A percentile compares a stretch with the other conserved stretches of the same genome.
Evolutionary conservation across 345 rosid genomes (phyloP).

Genomic region (Garcia nutans): DNA sequence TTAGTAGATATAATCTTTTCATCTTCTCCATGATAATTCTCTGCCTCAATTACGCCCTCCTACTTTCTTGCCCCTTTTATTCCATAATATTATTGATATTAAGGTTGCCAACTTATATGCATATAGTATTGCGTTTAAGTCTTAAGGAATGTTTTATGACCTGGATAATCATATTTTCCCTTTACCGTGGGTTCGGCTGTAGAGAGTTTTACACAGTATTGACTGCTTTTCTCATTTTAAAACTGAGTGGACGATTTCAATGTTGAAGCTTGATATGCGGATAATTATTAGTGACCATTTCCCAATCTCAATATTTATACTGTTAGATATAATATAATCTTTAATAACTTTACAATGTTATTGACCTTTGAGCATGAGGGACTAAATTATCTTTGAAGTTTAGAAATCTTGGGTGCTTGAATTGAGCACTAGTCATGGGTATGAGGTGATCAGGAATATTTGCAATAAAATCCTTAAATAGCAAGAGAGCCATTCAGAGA

Average conservation of each 20-base stretch:
- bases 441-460: no score
- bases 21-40: neutral
- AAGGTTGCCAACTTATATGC: no score
- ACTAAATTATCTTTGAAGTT: neutral
- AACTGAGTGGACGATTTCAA: neutral
- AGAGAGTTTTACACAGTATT: no score
- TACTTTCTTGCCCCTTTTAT: neutral
- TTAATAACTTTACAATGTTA: neutral
- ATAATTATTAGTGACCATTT: neutral
- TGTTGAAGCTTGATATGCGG: neutral
- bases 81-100: no score
- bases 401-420: neutral
- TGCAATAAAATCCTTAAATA: neutral
- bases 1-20: conserved; percentile 33
- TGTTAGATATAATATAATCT: neutral
- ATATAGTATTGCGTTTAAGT: neutral
- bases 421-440: neutral
- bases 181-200: no score
- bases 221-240: neutral
- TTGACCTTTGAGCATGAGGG: neutral
- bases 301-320: neutral
- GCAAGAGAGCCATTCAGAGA: neutral
- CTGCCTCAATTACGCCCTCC: neutral
- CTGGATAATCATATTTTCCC: no score
- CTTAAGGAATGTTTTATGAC: no score